These are phyloP conservation scores for Sclerotinia sclerotiorum DNA, from an alignment of 2,329 filamentous ascomycete genomes.

Conservation along the genomic window DNA sequence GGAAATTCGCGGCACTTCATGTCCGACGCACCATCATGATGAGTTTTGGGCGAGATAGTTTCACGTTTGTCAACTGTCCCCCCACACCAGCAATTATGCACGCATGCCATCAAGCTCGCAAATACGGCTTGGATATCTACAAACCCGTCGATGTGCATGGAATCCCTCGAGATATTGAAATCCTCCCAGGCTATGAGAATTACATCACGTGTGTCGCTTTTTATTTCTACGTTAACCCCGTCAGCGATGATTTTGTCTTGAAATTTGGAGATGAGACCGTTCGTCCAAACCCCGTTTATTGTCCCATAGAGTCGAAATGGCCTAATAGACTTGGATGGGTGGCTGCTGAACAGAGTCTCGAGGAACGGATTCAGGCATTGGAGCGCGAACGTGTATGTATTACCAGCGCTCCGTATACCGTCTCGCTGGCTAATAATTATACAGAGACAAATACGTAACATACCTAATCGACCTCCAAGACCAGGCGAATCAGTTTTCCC, in stretches of 20 bases:
- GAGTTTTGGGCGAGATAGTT: neutral
- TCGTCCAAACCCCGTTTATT: neutral
- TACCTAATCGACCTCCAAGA: rapidly evolving
- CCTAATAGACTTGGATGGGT: neutral
- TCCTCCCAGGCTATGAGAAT: neutral
- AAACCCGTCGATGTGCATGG: neutral
- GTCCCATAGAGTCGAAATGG: neutral
- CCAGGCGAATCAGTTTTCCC: neutral
- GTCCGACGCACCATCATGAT: neutral
- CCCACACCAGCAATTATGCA: conserved; percentile 11
- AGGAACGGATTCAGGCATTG: too few species aligned
- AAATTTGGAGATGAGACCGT: neutral
- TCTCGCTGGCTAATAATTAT: neutral
- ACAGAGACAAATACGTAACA: too few species aligned
- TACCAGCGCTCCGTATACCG: neutral
- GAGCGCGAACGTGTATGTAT: rapidly evolving
- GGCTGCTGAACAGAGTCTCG: too few species aligned
- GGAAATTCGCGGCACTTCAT: neutral
- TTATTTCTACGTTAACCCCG: conserved; percentile 6
- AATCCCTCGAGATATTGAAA: neutral
- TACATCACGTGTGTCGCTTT: too few species aligned
- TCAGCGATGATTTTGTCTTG: conserved; percentile 12
- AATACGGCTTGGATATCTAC: neutral
- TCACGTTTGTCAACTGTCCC: neutral
- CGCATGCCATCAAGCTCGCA: neutral